Percentiles rank a stretch among this genome's conserved stretches.
Conservation (phyloP, 768 basidiomycete genomes). For the Pleurotus citrinopileatus region DNA sequence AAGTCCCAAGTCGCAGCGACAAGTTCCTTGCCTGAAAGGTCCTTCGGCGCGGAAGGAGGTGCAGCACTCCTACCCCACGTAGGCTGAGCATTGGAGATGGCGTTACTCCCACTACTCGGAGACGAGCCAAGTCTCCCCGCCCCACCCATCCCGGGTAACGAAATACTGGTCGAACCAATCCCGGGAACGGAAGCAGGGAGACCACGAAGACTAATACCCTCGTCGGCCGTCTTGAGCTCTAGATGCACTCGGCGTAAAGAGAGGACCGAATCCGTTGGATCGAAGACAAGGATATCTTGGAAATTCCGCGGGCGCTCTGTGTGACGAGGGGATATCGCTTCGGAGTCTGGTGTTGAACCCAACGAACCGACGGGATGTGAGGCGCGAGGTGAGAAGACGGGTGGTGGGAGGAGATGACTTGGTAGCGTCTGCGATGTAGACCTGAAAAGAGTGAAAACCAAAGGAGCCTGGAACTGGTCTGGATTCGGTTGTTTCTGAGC, state of each 20-base stretch:
- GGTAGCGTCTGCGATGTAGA: slow-evolving; percentile 33
- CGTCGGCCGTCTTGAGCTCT: slow-evolving; percentile 31
- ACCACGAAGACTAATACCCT: slow-evolving; percentile 20
- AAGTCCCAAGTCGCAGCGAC: slow-evolving; percentile 68
- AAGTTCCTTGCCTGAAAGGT: slow-evolving; percentile 34
- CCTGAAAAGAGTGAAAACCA: slow-evolving; percentile 57
- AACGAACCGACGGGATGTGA: slow-evolving; percentile 17
- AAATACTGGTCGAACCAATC: slow-evolving; percentile 52
- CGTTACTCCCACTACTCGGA: slow-evolving; percentile 19
- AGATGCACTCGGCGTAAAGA: slow-evolving; percentile 52
- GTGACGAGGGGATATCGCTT: slow-evolving; percentile 26
- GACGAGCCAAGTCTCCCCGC: slow-evolving; percentile 35
- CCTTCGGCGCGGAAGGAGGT: slow-evolving; percentile 23
- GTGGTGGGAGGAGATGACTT: slow-evolving; percentile 31
- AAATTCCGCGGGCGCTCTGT: slow-evolving; percentile 39
- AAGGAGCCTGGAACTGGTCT: slow-evolving; percentile 31
- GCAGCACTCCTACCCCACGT: background rate
- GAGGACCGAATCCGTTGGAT: slow-evolving; percentile 53
- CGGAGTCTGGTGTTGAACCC: slow-evolving; percentile 22
- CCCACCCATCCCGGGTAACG: slow-evolving; percentile 53
- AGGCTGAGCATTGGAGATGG: slow-evolving; percentile 10
- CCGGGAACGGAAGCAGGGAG: slow-evolving; percentile 27
- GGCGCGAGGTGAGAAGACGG: slow-evolving; percentile 3
- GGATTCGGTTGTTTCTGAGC: slow-evolving; percentile 23
- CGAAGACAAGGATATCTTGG: slow-evolving; percentile 70